Evolutionary conservation across 73 alveolate genomes (phyloP).

Genomic region (Chromera velia): DNA sequence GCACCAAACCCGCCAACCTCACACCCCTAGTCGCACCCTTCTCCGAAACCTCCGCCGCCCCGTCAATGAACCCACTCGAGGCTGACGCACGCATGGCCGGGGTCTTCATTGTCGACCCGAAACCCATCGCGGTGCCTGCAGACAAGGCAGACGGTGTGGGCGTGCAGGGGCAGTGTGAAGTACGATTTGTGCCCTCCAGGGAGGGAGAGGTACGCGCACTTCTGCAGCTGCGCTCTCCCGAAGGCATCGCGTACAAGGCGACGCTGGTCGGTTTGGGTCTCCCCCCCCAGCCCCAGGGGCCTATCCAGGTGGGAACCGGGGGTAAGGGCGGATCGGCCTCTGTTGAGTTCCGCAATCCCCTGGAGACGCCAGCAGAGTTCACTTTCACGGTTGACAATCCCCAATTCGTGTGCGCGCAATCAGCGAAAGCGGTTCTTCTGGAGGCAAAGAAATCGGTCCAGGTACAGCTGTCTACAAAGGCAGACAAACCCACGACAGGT

Average conservation of each 20-base stretch:
- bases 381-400: constrained; percentile 91
- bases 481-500: too few relatives aligned
- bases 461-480: background rate
- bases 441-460: background rate
- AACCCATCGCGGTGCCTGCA: background rate
- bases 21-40: too few relatives aligned
- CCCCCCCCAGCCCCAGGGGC: constrained; percentile 98
- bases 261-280: constrained; percentile 81
- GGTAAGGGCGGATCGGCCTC: constrained; percentile 88
- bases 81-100: too few relatives aligned
- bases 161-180: constrained; percentile 77
- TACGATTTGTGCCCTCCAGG: constrained; percentile 88
- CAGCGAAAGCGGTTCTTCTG: background rate
- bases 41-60: too few relatives aligned
- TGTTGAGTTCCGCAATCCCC: constrained; percentile 92
- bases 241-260: constrained; percentile 93
- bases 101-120: background rate
- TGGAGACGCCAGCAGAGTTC: constrained; percentile 87
- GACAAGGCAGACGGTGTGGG: constrained; percentile 56
- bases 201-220: constrained; percentile 89
- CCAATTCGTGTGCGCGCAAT: constrained; percentile 71
- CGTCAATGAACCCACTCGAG: too few relatives aligned
- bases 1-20: background rate
- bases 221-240: constrained; percentile 78
- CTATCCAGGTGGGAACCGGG: constrained; percentile 77